Evolutionary conservation across 176 grass and related monocot species (phyloP), one percentile per base, ranked within the genome.

Genomic region (Juncus inflexus): DNA sequence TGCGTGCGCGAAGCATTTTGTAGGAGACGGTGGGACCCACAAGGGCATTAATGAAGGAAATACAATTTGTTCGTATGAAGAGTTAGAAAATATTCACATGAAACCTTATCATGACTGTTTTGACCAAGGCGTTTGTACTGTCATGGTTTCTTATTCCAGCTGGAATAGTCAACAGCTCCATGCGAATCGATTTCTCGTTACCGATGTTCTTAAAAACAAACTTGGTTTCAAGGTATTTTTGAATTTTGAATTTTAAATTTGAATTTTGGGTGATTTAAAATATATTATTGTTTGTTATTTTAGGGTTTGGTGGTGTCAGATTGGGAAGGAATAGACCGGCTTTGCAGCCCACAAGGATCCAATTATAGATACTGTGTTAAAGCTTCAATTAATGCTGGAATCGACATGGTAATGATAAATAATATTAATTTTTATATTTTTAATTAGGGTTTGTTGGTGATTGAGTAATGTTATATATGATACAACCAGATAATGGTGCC

Each of bases 261-360:
- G 43, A 45, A 47, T 47, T 71, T 59, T 7, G 5, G 3, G 5
- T 59, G 13, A 58, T 71, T 19, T 42, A 42, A 35, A 59, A 36
- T 43, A 57, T 56, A 57, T 1, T 74, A 58, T 64, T n/a, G n/a
- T n/a, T n/a, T n/a, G n/a, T n/a, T 62, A 7, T 83, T 92, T 77
- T 78, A 99, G 88, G 89, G 88, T 82, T 80, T 99, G 76, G 52
- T 92, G 49, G 69, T 99, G 60, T 99, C 85, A 12, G 94, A 99
- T 74, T 90, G 94, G 85, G 89, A 99, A 59, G 94, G 89, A 38
- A 82, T 92, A 71, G 94, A 99, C 80, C 86, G 85, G 64, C 73
- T 92, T 54, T 92, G 82, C 4, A 66, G 86, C 55, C 83, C 85
- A 56, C 85, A 60, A 39, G 88, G 94, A 14, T 92, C 80, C 4